Evolutionary conservation across 2,329 filamentous ascomycete genomes (phyloP), one percentile per base, ranked within the genome.

Genomic region (Orbilia ellipsospora): DNA sequence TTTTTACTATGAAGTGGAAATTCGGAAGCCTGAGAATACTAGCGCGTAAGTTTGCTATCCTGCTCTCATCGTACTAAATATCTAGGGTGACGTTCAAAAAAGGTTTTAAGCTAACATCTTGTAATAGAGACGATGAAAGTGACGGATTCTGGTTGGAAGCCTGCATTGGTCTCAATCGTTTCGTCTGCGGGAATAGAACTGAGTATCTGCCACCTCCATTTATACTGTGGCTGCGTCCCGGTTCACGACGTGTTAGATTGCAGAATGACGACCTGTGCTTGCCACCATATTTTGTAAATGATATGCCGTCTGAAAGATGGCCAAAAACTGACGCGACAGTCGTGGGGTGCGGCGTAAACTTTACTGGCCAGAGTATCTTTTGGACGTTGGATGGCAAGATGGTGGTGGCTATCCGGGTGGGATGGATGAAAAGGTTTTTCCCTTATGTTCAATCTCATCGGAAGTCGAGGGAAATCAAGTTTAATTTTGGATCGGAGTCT

Each of bases 1-100:
- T 1, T 45, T 45, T 16, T 59, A 59, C n/a, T 59, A 2, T 36
- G 31, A 36, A 36, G 31, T 59, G 40, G 56, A 59, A 59, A 31
- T 48, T 6, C 2, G 1, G 4, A 18, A n/a, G 4, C 44, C 44
- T 48, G 16, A n/a, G 44, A 15, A 48, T 3, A 45, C 5, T 13
- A 2, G 16, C 16, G 13, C 7, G 13, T 48, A 15, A 48, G 44
- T 48, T 13, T n/a, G 44, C 44, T n/a, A 15, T 18, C 8, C 44
- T 7, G 6, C 44, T 15, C 16, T 48, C 44, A 2, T 18, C 13
- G 16, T 48, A 4, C 13, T 48, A 7, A 15, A 48, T 45, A 45
- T 15, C 13, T 45, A 16, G 42, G 42, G 3, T 13, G 42, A 12
- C 13, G n/a, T 13, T 12, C 12, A 12, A 15, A 12, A 45, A 45